Percentiles rank a stretch among this genome's conserved stretches.
Evolutionary conservation across 2,329 filamentous ascomycete genomes (phyloP).

Genomic region (Pseudogymnoascus sp.): DNA sequence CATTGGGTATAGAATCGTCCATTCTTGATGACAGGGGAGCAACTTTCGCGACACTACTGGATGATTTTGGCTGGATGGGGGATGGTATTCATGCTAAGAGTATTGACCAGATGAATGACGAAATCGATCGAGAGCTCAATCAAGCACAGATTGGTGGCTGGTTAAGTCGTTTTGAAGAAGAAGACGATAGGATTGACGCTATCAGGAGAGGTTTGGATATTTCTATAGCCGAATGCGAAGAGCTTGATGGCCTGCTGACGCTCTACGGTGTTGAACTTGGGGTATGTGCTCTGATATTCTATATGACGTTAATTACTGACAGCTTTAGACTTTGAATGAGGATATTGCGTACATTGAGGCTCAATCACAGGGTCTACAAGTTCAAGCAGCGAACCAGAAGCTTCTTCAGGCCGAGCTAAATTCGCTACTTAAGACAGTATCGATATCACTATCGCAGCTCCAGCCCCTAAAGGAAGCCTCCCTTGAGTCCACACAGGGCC

Average conservation of each 20-base stretch:
- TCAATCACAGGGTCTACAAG: conserved; percentile 91
- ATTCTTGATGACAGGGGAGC: conserved; percentile 70
- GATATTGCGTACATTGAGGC: conserved; percentile 97
- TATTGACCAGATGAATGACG: conserved; percentile 73
- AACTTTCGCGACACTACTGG: conserved; percentile 76
- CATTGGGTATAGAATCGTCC: conserved; percentile 67
- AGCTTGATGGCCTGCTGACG: conserved; percentile 88
- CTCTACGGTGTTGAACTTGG: conserved; percentile 91
- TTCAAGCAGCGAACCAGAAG: conserved; percentile 96
- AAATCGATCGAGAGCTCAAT: conserved; percentile 81
- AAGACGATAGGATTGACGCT: conserved; percentile 82
- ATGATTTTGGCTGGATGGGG: conserved; percentile 85
- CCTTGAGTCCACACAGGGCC: conserved; percentile 61
- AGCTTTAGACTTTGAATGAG: conserved; percentile 73
- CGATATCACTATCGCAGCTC: conserved; percentile 72
- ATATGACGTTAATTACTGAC: conserved; percentile 22
- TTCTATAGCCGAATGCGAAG: conserved; percentile 91
- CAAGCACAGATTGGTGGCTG: conserved; percentile 89
- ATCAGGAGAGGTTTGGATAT: conserved; percentile 82
- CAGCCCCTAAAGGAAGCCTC: conserved; percentile 67
- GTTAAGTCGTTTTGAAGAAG: conserved; percentile 76
- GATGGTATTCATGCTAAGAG: conserved; percentile 67
- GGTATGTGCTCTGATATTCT: conserved; percentile 45
- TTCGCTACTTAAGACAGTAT: conserved; percentile 82
- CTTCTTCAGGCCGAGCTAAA: conserved; percentile 81